Evolutionary conservation across 805 yeast genomes (phyloP).

Genomic region (Sugiyamaella lignohabitans): DNA sequence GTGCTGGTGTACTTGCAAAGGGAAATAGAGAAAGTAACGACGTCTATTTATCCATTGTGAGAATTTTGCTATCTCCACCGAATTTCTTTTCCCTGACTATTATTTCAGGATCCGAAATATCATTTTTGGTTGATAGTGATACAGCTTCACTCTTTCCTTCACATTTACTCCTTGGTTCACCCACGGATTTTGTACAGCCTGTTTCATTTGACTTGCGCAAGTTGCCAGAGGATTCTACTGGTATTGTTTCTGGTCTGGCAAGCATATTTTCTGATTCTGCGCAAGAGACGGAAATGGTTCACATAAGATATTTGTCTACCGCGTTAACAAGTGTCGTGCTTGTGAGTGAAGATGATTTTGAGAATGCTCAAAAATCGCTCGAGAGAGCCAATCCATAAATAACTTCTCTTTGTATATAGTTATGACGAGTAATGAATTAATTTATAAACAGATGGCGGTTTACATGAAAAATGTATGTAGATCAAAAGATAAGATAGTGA

Average conservation of each 20-base stretch:
- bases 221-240: conserved; percentile 54
- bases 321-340: conserved; percentile 54
- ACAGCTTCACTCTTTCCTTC: conserved; percentile 36
- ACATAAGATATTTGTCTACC: conserved; percentile 47
- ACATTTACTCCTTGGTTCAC: conserved; percentile 49
- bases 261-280: conserved; percentile 31
- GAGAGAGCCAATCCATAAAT: too few relatives aligned
- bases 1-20: conserved; percentile 42
- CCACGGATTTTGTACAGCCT: conserved; percentile 52
- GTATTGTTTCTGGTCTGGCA: conserved; percentile 63
- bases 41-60: conserved; percentile 35
- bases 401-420: too few relatives aligned
- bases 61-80: conserved; percentile 30
- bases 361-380: too few relatives aligned
- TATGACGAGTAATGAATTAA: too few relatives aligned
- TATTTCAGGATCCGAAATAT: conserved; percentile 26
- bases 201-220: conserved; percentile 46
- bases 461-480: too few relatives aligned
- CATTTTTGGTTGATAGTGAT: conserved; percentile 25
- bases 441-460: too few relatives aligned
- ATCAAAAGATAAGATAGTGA: too few relatives aligned
- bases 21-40: conserved; percentile 29
- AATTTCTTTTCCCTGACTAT: conserved; percentile 26
- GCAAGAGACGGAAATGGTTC: conserved; percentile 21
- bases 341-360: conserved; percentile 47